A percentile compares a stretch with the other conserved stretches of the same genome.
These are phyloP conservation scores for Aspergillus pseudoglaucus DNA, from an alignment of 2,329 filamentous ascomycete species.

Conservation along the genomic window DNA sequence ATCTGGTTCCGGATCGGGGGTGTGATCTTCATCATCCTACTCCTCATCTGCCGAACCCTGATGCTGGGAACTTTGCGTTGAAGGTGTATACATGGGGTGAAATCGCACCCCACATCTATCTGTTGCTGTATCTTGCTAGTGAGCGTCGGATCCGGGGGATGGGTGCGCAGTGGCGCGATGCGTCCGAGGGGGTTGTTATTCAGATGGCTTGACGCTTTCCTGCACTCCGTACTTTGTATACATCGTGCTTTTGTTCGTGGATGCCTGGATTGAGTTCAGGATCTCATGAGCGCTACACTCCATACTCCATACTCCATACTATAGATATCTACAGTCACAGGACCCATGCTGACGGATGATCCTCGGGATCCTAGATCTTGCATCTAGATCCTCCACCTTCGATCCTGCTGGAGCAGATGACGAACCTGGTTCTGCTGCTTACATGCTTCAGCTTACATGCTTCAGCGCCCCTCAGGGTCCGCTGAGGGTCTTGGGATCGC, in stretches of 20 bases:
- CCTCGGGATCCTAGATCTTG: too few species aligned
- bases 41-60: slow-evolving; percentile 8
- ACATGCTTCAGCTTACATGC: too few species aligned
- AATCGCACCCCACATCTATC: slow-evolving; percentile 64
- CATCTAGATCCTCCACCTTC: too few species aligned
- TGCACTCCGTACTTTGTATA: background rate
- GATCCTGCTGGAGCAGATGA: too few species aligned
- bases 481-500: too few species aligned
- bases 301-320: too few species aligned
- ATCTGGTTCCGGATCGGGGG: background rate
- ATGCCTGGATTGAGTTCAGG: background rate
- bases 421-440: too few species aligned
- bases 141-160: slow-evolving; percentile 54
- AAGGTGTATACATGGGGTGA: slow-evolving; percentile 74
- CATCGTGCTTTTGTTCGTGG: background rate
- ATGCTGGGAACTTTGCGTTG: slow-evolving; percentile 35
- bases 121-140: slow-evolving; percentile 68
- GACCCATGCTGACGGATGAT: too few species aligned
- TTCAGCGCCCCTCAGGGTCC: too few species aligned
- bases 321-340: too few species aligned
- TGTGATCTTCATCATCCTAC: background rate
- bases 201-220: slow-evolving; percentile 33
- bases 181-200: slow-evolving; percentile 50
- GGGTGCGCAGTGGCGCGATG: slow-evolving; percentile 61
- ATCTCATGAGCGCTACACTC: too few species aligned